A percentile compares a stretch with the other conserved stretches of the same genome.
Evolutionary conservation across 805 yeast genomes (phyloP).

Genomic region (Teunomyces tritomae): DNA sequence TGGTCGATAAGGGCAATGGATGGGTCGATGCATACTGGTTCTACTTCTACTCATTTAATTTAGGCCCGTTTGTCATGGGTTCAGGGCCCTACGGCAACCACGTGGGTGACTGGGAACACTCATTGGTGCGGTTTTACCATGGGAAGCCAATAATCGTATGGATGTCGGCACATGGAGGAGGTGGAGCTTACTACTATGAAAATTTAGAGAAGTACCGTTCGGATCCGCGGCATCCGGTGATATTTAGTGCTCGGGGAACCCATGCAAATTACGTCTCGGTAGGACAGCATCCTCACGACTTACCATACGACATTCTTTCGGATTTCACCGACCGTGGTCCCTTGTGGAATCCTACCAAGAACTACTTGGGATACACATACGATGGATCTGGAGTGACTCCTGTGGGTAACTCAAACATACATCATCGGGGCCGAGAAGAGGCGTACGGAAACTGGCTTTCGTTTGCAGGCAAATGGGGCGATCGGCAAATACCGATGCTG

Average conservation of each 20-base stretch:
- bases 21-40: constrained; percentile 97
- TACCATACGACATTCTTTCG: constrained; percentile 84
- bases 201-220: constrained; percentile 64
- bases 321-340: constrained; percentile 96
- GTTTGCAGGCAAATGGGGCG: constrained; percentile 89
- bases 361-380: constrained; percentile 77
- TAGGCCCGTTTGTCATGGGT: constrained; percentile 98
- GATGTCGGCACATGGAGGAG: constrained; percentile 99
- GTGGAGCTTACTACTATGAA: constrained; percentile 80
- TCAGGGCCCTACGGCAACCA: constrained; percentile 96
- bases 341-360: constrained; percentile 88
- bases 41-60: constrained; percentile 87
- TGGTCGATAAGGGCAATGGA: constrained; percentile 90
- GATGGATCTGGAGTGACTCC: constrained; percentile 56
- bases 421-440: constrained; percentile 51
- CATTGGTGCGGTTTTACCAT: constrained; percentile 76
- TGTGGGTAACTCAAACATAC: constrained; percentile 40
- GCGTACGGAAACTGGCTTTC: constrained; percentile 73
- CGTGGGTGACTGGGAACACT: constrained; percentile 98
- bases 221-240: constrained; percentile 56
- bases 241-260: constrained; percentile 92
- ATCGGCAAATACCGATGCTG: constrained; percentile 55
- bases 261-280: constrained; percentile 96
- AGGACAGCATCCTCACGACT: constrained; percentile 94
- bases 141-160: constrained; percentile 82